phyloP scores from a whole-genome alignment of 2,329 filamentous ascomycete species.

The Aspergillus floridensis region DNA sequence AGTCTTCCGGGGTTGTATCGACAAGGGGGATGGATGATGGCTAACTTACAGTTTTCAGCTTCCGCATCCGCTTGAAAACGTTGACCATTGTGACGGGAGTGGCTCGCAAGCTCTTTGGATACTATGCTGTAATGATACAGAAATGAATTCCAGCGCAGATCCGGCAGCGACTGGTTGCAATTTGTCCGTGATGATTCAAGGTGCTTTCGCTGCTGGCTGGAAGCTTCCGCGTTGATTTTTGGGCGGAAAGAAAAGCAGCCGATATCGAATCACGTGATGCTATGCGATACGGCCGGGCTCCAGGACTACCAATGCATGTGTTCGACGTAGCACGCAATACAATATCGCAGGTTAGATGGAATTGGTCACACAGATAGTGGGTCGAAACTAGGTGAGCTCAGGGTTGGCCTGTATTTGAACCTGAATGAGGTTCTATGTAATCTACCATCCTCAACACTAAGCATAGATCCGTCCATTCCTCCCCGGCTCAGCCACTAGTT shows the following conservation, averaged over 20 bases:
- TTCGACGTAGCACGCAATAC: neutral
- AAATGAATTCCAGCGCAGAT: neutral
- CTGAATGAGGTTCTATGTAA: neutral
- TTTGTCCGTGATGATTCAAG: constrained; percentile 5
- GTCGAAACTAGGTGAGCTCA: neutral
- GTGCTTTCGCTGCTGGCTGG: neutral
- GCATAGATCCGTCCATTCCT: neutral
- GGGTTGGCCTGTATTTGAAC: neutral
- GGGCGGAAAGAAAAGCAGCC: constrained; percentile 23
- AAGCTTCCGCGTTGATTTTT: constrained; percentile 21
- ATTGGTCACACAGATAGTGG: too few species aligned
- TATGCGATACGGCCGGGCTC: neutral
- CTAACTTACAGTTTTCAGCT: constrained; percentile 62
- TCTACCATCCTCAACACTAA: neutral
- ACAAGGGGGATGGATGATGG: neutral
- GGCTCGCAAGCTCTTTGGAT: neutral
- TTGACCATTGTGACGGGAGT: constrained; percentile 43
- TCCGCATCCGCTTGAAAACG: constrained; percentile 65
- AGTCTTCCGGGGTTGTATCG: neutral
- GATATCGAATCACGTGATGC: constrained; percentile 20
- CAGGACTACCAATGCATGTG: neutral
- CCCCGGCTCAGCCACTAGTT: neutral
- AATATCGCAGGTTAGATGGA: neutral
- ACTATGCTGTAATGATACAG: neutral
- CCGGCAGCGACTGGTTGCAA: constrained; percentile 1